Base-by-base conservation (phyloP, 345 rosid genomes). In the Citrus trifoliata region DNA sequence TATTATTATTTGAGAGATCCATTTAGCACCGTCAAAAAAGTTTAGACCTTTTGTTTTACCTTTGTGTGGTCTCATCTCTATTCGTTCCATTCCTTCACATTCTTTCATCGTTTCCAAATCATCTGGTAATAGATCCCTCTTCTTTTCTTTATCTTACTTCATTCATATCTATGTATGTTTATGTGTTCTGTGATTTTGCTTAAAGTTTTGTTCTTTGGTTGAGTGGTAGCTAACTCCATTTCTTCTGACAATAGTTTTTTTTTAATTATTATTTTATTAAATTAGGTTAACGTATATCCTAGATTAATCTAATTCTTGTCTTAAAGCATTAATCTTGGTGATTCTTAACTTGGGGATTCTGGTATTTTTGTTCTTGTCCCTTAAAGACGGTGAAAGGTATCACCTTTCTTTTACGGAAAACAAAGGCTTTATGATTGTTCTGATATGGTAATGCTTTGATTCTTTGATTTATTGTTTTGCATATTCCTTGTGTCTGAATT, bases 41-140 rank as follows among this genome's bases (percentile, higher is more conserved):
- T 27, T 63, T 63, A 42, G 60, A 42, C 63, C 71, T 37, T 64
- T 75, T 42, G 53, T 59, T 28, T 7, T 25, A 19, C 25, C 22
- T 16, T 3, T 22, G 40, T 10, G 25, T 63, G 21, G 6, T 33
- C 64, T 13, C 60, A 7, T 40, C 16, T 24, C 55, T 25, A n/a
- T 4, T 10, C 42, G 21, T 7, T 6, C 21, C 55, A 33, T 35
- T 37, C 38, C 68, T 38, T 60, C 37, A 19, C 76, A 10, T 76
- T 53, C 27, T 35, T 35, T 28, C 67, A 33, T 27, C 60, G 5
- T 56, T 40, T 67, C 53, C 65, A 16, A 24, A 35, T 10, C 32
- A 30, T 22, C 56, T 67, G 79, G 79, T 76, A 76, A 67, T 67
- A 35, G 79, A 76, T 76, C 56, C 73, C 4, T 33, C 58, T 75